Base-by-base conservation (phyloP, 176 grass and related monocot genomes). In the Musa itinerans region DNA sequence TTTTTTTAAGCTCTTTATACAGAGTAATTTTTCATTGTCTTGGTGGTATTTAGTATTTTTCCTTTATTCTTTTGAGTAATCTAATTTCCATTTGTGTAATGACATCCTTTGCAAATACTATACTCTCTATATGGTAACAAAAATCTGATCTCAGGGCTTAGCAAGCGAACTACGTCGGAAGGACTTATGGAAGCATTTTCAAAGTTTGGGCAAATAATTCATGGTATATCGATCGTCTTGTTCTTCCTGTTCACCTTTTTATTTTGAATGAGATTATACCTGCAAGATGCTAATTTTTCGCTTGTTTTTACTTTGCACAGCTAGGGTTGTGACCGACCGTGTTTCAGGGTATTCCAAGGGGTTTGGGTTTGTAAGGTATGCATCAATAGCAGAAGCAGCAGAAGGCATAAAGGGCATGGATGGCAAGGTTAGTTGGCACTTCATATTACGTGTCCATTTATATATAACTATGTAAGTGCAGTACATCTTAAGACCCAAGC, bases 311-410 rank as follows among this genome's bases (percentile, higher is more conserved):
- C 34, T 43, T 43, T 43, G 4, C 34, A 49, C 76, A 96, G 92
- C 92, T 58, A 89, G 84, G 75, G 92, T 96, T 59, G 83, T 92
- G 77, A 89, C 88, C 2, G 92, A 96, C 76, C 85, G 89, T 76
- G 76, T 91, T 20, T 89, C 89, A 43, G 86, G 92, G 77, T 96
- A 92, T 81, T 96, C 92, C 10, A 89, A 84, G 82, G 92, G 92
- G 10, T 96, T 96, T 81, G 92, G 89, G 50, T 96, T 96, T 76
- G 92, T 96, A 19, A 89, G 81, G 85, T 96, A 96, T 83, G 76
- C 86, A 1, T 79, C 86, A n/a, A 54, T 96, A 17, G 80, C 85
- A 83, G 92, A 90, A 66, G 88, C 92, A 54, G 82, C 48, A 34
- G 80, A 80, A 81, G 92, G 82, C 23, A 96, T 96, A 64, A 81